These are phyloP conservation scores for Nitzschia sp. DNA, from an alignment of 108 stramenopile genomes.

Conservation along the genomic window DNA sequence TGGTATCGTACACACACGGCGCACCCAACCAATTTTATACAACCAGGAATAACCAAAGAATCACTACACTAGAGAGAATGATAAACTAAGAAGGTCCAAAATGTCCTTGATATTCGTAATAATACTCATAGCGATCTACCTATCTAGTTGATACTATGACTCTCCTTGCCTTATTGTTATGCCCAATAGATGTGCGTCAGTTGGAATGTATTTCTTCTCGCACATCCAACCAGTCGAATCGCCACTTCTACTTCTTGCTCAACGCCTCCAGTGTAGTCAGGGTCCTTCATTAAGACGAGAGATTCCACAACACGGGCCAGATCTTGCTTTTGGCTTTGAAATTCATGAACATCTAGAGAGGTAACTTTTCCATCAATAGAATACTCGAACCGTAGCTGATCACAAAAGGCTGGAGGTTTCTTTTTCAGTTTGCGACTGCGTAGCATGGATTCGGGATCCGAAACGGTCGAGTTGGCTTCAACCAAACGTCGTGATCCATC, in stretches of 20 bases:
- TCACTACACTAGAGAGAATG: too few relatives aligned
- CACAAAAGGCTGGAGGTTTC: constrained; percentile 14
- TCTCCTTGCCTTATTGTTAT: constrained; percentile 6
- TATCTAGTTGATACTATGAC: too few relatives aligned
- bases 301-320: constrained; percentile 35
- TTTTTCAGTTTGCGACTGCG: constrained; percentile 15
- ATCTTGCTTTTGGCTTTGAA: constrained; percentile 19
- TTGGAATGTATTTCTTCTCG: constrained; percentile 26
- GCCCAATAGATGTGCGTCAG: constrained; percentile 65
- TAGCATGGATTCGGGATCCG: not conserved
- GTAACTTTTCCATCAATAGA: constrained; percentile 49
- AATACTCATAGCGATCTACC: too few relatives aligned
- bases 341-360: constrained; percentile 22
- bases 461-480: not conserved
- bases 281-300: constrained; percentile 50
- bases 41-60: too few relatives aligned
- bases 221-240: constrained; percentile 49
- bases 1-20: too few relatives aligned
- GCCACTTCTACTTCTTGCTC: constrained; percentile 55
- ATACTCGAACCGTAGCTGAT: constrained; percentile 53
- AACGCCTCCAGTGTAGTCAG: constrained; percentile 28
- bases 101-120: too few relatives aligned
- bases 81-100: too few relatives aligned
- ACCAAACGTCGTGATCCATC: not conserved
- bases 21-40: too few relatives aligned